These are phyloP conservation scores for Isochrysis galbana DNA, from an alignment of 78 protist genomes.

Conservation along the genomic window DNA sequence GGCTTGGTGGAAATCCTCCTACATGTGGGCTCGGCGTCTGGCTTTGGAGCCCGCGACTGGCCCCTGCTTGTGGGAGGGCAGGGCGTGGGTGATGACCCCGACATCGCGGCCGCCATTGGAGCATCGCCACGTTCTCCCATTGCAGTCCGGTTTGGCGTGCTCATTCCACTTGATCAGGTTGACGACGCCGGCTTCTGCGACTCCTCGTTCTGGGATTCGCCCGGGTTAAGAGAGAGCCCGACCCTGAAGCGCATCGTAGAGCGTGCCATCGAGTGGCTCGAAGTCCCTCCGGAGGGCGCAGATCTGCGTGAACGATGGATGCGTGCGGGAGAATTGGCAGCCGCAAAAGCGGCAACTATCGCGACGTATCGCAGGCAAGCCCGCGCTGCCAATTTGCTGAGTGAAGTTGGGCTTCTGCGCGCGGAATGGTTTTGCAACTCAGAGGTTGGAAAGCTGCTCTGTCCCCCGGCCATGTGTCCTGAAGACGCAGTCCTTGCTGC, in stretches of 20 bases:
- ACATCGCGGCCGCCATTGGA: neutral
- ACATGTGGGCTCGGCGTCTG: neutral
- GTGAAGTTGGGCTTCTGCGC: neutral
- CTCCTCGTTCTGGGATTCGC: neutral
- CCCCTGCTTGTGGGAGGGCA: neutral
- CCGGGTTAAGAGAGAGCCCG: neutral
- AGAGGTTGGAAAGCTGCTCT: no score
- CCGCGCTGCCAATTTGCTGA: neutral
- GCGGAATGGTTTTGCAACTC: neutral
- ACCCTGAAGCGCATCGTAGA: no score
- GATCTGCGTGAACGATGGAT: no score
- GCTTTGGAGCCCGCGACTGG: neutral
- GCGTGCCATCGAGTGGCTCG: no score
- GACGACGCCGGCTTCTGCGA: neutral
- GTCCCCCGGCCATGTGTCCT: no score
- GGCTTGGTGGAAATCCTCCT: neutral
- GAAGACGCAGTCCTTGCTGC: no score
- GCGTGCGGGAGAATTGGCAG: no score
- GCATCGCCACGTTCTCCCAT: neutral
- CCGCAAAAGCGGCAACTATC: no score
- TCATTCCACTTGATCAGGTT: neutral
- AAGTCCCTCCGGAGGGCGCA: no score
- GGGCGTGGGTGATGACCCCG: neutral
- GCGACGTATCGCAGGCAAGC: neutral
- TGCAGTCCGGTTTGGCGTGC: neutral